A percentile compares a stretch with the other conserved stretches of the same genome.
Conservation (phyloP, 2,329 filamentous ascomycete genomes). For the Epichloe amarillans region DNA sequence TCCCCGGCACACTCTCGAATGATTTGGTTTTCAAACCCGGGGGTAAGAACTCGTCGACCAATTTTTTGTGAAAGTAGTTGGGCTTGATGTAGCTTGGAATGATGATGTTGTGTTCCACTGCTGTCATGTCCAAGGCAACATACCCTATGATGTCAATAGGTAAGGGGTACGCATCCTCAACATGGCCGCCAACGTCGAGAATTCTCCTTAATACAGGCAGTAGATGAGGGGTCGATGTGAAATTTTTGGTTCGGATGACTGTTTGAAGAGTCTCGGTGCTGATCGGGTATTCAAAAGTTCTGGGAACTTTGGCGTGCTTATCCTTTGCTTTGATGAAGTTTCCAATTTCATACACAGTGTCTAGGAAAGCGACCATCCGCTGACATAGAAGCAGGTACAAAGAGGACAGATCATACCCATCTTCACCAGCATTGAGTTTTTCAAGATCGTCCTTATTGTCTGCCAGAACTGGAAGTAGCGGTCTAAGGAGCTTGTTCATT, state of each 20-base stretch:
- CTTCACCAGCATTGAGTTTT: conserved; percentile 6
- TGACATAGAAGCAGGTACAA: conserved; percentile 11
- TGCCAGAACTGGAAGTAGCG: conserved; percentile 11
- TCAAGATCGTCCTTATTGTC: conserved; percentile 11
- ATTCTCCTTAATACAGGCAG: conserved; percentile 14
- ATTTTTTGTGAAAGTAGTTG: conserved; percentile 11
- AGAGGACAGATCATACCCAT: conserved; percentile 10
- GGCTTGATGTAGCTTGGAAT: conserved; percentile 18
- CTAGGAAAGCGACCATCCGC: conserved; percentile 10
- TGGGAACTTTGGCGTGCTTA: conserved; percentile 12
- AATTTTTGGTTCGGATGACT: conserved; percentile 12
- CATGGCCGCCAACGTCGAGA: conserved; percentile 7
- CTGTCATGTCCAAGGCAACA: conserved; percentile 18
- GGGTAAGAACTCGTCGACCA: conserved; percentile 13
- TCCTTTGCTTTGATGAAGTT: conserved; percentile 15
- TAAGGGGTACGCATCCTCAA: conserved; percentile 3
- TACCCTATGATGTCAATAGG: conserved; percentile 14
- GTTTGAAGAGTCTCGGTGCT: conserved; percentile 6
- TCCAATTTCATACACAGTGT: conserved; percentile 16
- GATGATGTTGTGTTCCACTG: conserved; percentile 14
- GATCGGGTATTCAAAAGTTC: conserved; percentile 11
- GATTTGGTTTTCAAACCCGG: conserved; percentile 9
- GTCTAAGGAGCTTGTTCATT: conserved; percentile 14
- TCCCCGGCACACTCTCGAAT: conserved; percentile 12
- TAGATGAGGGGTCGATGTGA: conserved; percentile 15